Percentiles rank a stretch among this genome's conserved stretches.
Evolutionary conservation across 2,329 filamentous ascomycete genomes (phyloP).

Genomic region (Botrytis elliptica): DNA sequence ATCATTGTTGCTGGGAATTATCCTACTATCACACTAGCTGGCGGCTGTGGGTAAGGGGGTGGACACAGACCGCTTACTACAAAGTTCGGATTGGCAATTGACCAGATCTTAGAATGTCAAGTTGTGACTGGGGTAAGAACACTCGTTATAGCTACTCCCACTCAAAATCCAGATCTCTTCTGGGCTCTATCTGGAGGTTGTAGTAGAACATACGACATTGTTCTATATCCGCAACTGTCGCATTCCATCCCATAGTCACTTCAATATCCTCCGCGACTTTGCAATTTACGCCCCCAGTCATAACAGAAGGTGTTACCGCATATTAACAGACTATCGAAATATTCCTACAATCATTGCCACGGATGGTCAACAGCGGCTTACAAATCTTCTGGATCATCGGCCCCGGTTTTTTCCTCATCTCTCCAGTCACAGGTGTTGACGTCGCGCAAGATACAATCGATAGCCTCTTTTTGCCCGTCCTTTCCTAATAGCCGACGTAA

Average conservation of each 20-base stretch:
- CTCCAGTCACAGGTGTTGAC: neutral
- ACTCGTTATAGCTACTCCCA: slow-evolving; percentile 47
- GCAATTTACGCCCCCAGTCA: neutral
- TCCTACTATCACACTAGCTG: slow-evolving; percentile 38
- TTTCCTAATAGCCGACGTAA: slow-evolving; percentile 15
- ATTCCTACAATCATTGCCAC: slow-evolving; percentile 7
- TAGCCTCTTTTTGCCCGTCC: neutral
- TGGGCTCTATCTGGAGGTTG: slow-evolving; percentile 63
- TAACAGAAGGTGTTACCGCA: neutral
- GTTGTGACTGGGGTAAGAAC: slow-evolving; percentile 52
- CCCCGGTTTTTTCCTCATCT: neutral
- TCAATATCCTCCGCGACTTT: neutral
- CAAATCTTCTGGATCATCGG: slow-evolving; percentile 1
- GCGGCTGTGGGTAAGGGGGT: slow-evolving; percentile 58
- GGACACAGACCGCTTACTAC: slow-evolving; percentile 56
- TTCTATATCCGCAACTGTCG: slow-evolving; percentile 50
- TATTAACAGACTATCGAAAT: slow-evolving; percentile 8
- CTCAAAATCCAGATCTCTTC: slow-evolving; percentile 54
- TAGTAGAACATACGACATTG: slow-evolving; percentile 56
- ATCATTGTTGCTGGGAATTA: neutral
- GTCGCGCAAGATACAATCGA: neutral
- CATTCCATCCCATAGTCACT: neutral
- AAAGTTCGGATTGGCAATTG: slow-evolving; percentile 55
- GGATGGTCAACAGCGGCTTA: neutral
- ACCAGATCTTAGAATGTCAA: slow-evolving; percentile 56